These are phyloP conservation scores for Entonaema liquescens DNA, from an alignment of 495 filamentous ascomycete genomes.

Conservation along the genomic window DNA sequence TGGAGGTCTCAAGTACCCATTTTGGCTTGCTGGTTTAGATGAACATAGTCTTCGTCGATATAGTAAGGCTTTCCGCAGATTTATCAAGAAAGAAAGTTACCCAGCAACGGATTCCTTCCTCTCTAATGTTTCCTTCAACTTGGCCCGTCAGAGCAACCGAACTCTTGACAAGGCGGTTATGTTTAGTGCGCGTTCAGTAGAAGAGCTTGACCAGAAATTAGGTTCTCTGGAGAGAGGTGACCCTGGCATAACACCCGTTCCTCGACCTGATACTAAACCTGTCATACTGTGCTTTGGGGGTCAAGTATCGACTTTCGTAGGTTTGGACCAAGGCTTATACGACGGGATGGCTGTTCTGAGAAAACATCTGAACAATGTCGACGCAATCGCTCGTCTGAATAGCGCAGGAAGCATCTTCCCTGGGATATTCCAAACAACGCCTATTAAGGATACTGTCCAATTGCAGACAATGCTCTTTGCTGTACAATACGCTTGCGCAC, in stretches of 20 bases:
- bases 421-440: conserved; percentile 53
- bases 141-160: conserved; percentile 49
- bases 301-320: conserved; percentile 57
- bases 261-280: conserved; percentile 40
- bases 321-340: conserved; percentile 52
- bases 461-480: conserved; percentile 59
- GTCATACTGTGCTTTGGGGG: conserved; percentile 65
- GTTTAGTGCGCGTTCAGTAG: conserved; percentile 45
- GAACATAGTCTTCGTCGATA: conserved; percentile 36
- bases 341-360: conserved; percentile 48
- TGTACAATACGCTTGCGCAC: conserved; percentile 59
- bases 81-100: conserved; percentile 24
- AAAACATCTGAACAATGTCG: conserved; percentile 53
- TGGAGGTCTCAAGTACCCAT: conserved; percentile 32
- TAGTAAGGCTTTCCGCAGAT: conserved; percentile 29
- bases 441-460: conserved; percentile 53
- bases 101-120: conserved; percentile 23
- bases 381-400: conserved; percentile 38
- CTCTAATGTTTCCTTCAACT: conserved; percentile 53
- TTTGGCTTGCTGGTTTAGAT: conserved; percentile 48
- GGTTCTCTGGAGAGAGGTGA: conserved; percentile 23
- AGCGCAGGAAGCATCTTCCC: conserved; percentile 58
- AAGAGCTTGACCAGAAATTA: conserved; percentile 48
- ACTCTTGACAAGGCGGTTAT: conserved; percentile 44
- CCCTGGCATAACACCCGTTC: neutral